Percentiles rank a stretch among this genome's conserved stretches.
These are phyloP conservation scores for Hydnomerulius pinastri DNA, from an alignment of 768 basidiomycete genomes.

Conservation along the genomic window DNA sequence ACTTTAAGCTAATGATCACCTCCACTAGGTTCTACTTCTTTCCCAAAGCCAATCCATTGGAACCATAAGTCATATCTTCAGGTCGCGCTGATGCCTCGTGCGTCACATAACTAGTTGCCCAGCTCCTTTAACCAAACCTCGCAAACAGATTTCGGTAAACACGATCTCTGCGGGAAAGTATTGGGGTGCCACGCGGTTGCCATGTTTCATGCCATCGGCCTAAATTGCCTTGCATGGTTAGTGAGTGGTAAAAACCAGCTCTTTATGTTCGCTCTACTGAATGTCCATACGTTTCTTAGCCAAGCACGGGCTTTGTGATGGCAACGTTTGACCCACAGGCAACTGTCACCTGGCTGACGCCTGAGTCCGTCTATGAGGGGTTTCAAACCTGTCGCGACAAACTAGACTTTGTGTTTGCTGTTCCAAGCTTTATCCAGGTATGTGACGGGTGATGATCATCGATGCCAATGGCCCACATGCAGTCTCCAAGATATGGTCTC, in stretches of 20 bases:
- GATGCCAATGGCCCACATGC: no score
- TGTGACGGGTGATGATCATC: background rate
- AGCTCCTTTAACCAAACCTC: background rate
- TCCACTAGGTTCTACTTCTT: slow-evolving; percentile 8
- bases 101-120: slow-evolving; percentile 6
- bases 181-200: slow-evolving; percentile 20
- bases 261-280: slow-evolving; percentile 21
- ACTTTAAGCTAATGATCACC: background rate
- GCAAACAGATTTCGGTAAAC: slow-evolving; percentile 9
- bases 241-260: slow-evolving; percentile 20
- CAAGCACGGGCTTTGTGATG: slow-evolving; percentile 20
- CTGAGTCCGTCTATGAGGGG: slow-evolving; percentile 22
- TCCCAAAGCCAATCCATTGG: slow-evolving; percentile 4
- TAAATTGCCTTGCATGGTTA: slow-evolving; percentile 22
- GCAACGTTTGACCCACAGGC: slow-evolving; percentile 26
- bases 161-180: slow-evolving; percentile 16
- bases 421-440: slow-evolving; percentile 32
- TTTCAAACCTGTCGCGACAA: slow-evolving; percentile 4
- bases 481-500: slow-evolving; percentile 27
- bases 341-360: slow-evolving; percentile 25
- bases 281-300: slow-evolving; percentile 1
- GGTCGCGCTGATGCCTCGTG: slow-evolving; percentile 13
- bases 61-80: background rate
- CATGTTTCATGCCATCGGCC: slow-evolving; percentile 33
- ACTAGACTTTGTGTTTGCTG: slow-evolving; percentile 11